Percentiles rank a stretch among this genome's conserved stretches.
These are phyloP conservation scores for Neofusicoccum cordaticola DNA, from an alignment of 2,329 filamentous ascomycete species.

Conservation along the genomic window DNA sequence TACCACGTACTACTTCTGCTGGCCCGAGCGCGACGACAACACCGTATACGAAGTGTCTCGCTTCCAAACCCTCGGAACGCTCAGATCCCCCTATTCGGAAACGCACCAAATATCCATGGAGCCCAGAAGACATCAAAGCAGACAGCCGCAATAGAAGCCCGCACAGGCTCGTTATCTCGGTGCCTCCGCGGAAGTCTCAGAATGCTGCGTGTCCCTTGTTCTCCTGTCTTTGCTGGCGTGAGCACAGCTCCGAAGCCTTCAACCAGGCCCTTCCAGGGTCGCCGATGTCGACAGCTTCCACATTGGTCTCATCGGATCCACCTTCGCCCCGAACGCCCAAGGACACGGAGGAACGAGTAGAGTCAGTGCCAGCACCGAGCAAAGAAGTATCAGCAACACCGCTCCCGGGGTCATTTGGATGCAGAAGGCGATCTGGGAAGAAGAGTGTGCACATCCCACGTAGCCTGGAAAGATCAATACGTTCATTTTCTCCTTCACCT, in stretches of 20 bases:
- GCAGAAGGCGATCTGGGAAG: too few species aligned
- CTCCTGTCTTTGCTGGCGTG: conserved; percentile 2
- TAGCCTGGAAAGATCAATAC: too few species aligned
- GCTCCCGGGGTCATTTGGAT: too few species aligned
- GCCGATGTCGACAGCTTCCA: neutral
- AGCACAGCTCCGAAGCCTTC: neutral
- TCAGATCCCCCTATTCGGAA: neutral
- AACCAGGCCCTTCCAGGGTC: neutral
- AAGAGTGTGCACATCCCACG: too few species aligned
- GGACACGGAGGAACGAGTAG: too few species aligned
- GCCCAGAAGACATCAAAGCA: neutral
- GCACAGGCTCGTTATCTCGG: neutral
- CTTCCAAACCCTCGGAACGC: neutral
- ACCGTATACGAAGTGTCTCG: neutral
- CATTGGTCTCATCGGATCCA: neutral
- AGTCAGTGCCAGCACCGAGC: too few species aligned
- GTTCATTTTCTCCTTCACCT: too few species aligned
- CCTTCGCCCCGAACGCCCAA: too few species aligned
- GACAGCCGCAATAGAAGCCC: neutral
- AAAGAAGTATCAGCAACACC: too few species aligned
- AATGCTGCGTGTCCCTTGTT: neutral
- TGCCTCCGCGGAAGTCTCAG: neutral
- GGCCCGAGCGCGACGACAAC: neutral
- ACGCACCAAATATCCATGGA: neutral
- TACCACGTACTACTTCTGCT: neutral